These are phyloP conservation scores for Setaria viridis DNA, from an alignment of 202 grass and related monocot species.

Conservation along the genomic window DNA sequence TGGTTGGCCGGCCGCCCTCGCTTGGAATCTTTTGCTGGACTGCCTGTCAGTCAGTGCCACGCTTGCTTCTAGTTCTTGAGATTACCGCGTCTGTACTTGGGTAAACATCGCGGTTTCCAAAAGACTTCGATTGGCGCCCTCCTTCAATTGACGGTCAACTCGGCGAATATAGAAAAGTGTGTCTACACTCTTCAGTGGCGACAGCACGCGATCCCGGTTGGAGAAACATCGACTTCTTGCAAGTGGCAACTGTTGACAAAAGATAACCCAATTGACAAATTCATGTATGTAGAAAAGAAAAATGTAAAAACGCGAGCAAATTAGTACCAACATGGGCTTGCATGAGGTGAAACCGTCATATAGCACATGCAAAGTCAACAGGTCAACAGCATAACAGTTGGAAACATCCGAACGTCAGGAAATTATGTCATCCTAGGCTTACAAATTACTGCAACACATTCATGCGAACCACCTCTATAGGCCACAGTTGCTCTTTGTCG, in stretches of 20 bases:
- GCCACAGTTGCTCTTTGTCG: neutral
- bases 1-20: neutral
- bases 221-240: neutral
- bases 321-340: neutral
- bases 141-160: constrained; percentile 24
- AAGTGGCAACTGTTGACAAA: too few species aligned
- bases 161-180: neutral
- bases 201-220: neutral
- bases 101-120: constrained; percentile 10
- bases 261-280: neutral
- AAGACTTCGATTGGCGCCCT: neutral
- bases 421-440: neutral
- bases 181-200: neutral
- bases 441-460: neutral
- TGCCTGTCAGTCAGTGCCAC: neutral
- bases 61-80: neutral
- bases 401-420: neutral
- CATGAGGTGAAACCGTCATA: neutral
- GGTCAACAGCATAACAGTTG: neutral
- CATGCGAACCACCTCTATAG: neutral
- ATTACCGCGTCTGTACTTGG: constrained; percentile 14
- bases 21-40: constrained; percentile 38
- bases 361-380: neutral
- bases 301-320: neutral
- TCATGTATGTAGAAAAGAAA: neutral